Evolutionary conservation across 805 yeast species (phyloP).

Genomic region (Lachancea kluyveri): DNA sequence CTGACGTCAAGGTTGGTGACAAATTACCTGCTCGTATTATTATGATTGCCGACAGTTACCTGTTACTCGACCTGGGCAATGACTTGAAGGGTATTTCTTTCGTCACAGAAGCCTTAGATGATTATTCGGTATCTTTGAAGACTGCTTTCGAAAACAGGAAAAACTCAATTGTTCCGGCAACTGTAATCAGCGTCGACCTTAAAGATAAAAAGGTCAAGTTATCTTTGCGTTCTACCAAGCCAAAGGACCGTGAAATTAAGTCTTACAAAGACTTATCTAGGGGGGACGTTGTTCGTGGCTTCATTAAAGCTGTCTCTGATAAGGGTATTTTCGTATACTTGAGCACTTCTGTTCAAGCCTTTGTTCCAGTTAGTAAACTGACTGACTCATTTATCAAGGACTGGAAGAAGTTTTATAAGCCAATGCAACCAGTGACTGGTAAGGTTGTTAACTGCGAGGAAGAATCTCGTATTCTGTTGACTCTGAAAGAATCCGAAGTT

Average conservation of each 20-base stretch:
- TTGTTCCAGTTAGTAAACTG: conserved; percentile 74
- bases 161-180: conserved; percentile 53
- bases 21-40: conserved; percentile 56
- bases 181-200: conserved; percentile 36
- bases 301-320: conserved; percentile 65
- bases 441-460: conserved; percentile 58
- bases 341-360: conserved; percentile 65
- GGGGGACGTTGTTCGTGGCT: conserved; percentile 79
- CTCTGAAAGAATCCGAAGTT: conserved; percentile 75
- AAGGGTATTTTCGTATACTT: conserved; percentile 74
- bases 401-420: conserved; percentile 74
- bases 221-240: conserved; percentile 48
- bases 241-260: conserved; percentile 45
- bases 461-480: conserved; percentile 62
- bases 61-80: conserved; percentile 65
- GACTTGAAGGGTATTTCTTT: conserved; percentile 50
- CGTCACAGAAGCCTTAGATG: conserved; percentile 72
- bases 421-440: conserved; percentile 69
- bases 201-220: conserved; percentile 50
- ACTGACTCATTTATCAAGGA: conserved; percentile 79
- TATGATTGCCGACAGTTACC: conserved; percentile 51
- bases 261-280: conserved; percentile 48
- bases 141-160: conserved; percentile 37
- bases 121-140: conserved; percentile 49
- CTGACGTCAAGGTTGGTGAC: conserved; percentile 48